Base-by-base conservation (phyloP, 495 filamentous ascomycete species). In the Xylaria acuta region DNA sequence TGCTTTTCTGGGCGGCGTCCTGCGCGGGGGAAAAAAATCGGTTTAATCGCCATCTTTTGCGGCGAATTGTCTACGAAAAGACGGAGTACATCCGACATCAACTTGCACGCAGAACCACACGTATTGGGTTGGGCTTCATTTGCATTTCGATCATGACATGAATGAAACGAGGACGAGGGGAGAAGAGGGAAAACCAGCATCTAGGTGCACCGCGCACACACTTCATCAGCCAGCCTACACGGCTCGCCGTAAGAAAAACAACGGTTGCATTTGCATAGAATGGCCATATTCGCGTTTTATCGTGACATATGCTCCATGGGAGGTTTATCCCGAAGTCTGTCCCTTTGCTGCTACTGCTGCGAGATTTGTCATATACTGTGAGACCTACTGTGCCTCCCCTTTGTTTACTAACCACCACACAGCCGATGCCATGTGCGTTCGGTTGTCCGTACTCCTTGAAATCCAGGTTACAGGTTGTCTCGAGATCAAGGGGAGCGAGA, bases 281-380 rank as follows among this genome's bases (percentile, higher is more conserved):
- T 88, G 87, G 87, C 87, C 87, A 82, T 88, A 88, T 64, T 88
- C 86, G 87, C 86, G 77, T 75, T 82, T 79, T 78, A 81, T 70
- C 84, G 87, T 88, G 85, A 88, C 85, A 87, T 60, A 60, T 88
- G 87, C 76, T 89, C 87, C 87, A 88, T 89, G 86, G 87, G 87
- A 88, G 86, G 81, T 86, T 77, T 60, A 76, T 89, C 87, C 87
- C 86, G 87, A 89, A 89, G 84, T 81, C 81, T 78, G 49, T 25
- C 62, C 70, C 30, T 76, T 36, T 60, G 58, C 58, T 36, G 53
- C 51, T 56, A n/a, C 69, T 38, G 16, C 64, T 74, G 59, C 54
- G 45, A 40, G 40, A 63, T 69, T 38, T 56, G 41, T 64, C 64
- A 51, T 68, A 51, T 63, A 45, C 5, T 22, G 54, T 70, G 43